Evolutionary conservation across 2,329 filamentous ascomycete species (phyloP).

Genomic region (Hymenoscyphus infarciens): DNA sequence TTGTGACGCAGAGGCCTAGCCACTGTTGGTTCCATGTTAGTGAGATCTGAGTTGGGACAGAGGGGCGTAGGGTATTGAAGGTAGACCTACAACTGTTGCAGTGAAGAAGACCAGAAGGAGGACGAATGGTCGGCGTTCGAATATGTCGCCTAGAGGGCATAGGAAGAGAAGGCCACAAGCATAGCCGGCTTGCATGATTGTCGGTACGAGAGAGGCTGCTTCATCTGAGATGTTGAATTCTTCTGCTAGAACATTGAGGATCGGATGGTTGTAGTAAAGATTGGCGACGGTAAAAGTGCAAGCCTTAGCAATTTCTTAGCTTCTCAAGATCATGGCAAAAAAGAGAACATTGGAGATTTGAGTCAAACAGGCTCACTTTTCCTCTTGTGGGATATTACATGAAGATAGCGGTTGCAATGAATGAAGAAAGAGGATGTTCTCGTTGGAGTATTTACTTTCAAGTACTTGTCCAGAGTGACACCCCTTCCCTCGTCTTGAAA

Average conservation of each 20-base stretch:
- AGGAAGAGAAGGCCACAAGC: slow-evolving; percentile 67
- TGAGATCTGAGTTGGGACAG: not conserved
- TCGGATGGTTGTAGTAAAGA: slow-evolving; percentile 77
- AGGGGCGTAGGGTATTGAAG: not conserved
- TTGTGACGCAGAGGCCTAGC: slow-evolving; percentile 69
- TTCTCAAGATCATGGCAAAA: not conserved
- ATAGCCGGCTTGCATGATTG: slow-evolving; percentile 76
- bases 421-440: not conserved
- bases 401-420: not conserved
- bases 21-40: slow-evolving; percentile 41
- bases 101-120: slow-evolving; percentile 64
- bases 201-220: slow-evolving; percentile 63
- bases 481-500: not conserved
- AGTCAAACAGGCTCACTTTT: not conserved
- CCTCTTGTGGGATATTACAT: too few species aligned
- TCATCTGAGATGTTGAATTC: slow-evolving; percentile 71
- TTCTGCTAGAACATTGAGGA: slow-evolving; percentile 69
- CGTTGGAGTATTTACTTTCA: not conserved
- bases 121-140: slow-evolving; percentile 67
- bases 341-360: not conserved
- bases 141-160: slow-evolving; percentile 69
- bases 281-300: slow-evolving; percentile 72
- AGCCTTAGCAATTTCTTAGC: slow-evolving; percentile 38
- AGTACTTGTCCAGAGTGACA: not conserved
- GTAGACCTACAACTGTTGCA: slow-evolving; percentile 55